Percentiles rank a stretch among this genome's conserved stretches.
Evolutionary conservation across 306 rosid species (phyloP).

Genomic region (Rosa rugosa): DNA sequence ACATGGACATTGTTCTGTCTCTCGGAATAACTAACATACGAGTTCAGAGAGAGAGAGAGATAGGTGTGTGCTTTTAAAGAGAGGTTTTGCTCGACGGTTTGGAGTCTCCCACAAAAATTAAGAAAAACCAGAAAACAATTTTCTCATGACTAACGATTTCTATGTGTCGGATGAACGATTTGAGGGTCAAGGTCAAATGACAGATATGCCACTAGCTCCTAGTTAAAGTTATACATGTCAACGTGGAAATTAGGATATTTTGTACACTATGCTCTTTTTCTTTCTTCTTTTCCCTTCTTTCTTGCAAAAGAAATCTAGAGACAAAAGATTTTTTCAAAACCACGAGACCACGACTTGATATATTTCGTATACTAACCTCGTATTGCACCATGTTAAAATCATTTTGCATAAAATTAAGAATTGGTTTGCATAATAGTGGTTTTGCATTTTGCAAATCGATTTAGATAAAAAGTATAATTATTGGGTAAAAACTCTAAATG

Average conservation of each 20-base stretch:
- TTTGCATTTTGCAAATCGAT: no score
- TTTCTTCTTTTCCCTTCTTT: neutral
- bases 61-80: neutral
- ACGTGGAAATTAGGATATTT: neutral
- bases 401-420: no score
- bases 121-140: conserved; percentile 14
- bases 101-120: neutral
- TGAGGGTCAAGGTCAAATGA: conserved; percentile 10
- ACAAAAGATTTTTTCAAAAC: no score
- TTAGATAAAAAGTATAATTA: no score
- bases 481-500: no score
- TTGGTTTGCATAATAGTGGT: no score
- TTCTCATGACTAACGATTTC: conserved; percentile 12
- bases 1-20: conserved; percentile 29
- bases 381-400: no score
- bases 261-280: neutral
- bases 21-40: conserved; percentile 19
- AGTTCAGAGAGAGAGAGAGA: conserved; percentile 17
- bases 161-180: conserved; percentile 15
- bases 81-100: neutral
- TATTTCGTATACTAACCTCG: no score
- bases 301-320: neutral
- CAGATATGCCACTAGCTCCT: neutral
- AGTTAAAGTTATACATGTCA: neutral
- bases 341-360: no score